These are phyloP conservation scores for Phlegmacium glaucopus DNA, from an alignment of 768 basidiomycete species.

Conservation along the genomic window DNA sequence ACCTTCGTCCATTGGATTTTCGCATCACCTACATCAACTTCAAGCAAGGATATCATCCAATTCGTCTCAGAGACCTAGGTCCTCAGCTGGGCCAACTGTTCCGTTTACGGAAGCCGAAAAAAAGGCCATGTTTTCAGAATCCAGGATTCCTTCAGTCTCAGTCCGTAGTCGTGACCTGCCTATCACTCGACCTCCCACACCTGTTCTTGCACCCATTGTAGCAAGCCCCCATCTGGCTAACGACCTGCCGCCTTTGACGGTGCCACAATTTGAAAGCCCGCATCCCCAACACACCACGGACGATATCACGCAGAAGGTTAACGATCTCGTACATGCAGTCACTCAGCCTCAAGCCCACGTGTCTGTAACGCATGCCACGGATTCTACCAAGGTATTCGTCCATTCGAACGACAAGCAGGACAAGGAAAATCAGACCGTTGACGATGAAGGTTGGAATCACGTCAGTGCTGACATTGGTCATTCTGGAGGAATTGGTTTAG, in stretches of 20 bases:
- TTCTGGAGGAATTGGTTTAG: conserved; percentile 28
- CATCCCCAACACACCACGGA: conserved; percentile 41
- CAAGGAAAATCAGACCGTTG: conserved; percentile 41
- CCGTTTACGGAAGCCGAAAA: conserved; percentile 16
- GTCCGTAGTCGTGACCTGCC: background rate
- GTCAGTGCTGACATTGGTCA: conserved; percentile 30
- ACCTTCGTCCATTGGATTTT: conserved; percentile 15
- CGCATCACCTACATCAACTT: conserved; percentile 22
- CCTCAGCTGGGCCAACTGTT: conserved; percentile 10
- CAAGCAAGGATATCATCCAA: conserved; percentile 13
- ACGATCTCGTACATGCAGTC: conserved; percentile 31
- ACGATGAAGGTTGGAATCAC: conserved; percentile 38
- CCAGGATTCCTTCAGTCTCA: conserved; percentile 4
- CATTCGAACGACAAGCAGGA: conserved; percentile 23
- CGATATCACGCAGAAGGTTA: conserved; percentile 45
- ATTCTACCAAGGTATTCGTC: conserved; percentile 1
- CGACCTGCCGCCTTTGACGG: conserved; percentile 36
- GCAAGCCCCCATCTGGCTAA: conserved; percentile 1
- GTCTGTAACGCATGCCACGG: conserved; percentile 1
- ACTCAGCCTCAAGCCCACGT: conserved; percentile 10
- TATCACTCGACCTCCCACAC: conserved; percentile 4
- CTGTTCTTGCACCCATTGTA: conserved; percentile 3
- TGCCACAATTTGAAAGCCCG: conserved; percentile 38
- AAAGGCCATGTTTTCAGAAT: conserved; percentile 10
- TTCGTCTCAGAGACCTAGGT: conserved; percentile 12